Evolutionary conservation across 352 stramenopile genomes (phyloP), one percentile per base, ranked within the genome.

Genomic region (Phytophthora cryptogea): DNA sequence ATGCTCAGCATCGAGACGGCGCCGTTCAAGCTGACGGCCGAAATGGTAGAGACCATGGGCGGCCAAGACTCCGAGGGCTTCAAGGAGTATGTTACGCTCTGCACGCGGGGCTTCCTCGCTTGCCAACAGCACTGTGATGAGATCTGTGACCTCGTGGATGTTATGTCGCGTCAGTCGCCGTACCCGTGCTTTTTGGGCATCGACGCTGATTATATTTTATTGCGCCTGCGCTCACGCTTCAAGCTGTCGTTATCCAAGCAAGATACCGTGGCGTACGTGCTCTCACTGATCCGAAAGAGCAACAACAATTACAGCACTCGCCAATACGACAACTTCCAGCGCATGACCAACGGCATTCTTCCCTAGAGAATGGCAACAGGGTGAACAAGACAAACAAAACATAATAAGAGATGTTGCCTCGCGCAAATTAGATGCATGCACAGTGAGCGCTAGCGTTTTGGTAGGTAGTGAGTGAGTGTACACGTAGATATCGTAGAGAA

Each of bases 21-120:
- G 43, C 97, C 98, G 23, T 99, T 99, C 87, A 99, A 99, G 70
- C 79, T 99, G 6, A 99, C 97, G n/a, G 83, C 85, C 37, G 98
- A 99, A 59, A 99, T 99, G 83, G 95, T 99, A 9, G 93, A 99
- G 54, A 96, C 98, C 5, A 97, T 99, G 89, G 96, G 94, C 33
- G 97, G 97, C 1, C 72, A 83, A 23, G 83, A 96, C 11, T 94
- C 76, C 2, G 79, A 94, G 44, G 84, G 83, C 13, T 99, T 99
- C 72, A 97, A 97, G 47, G 94, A 99, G 68, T 99, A 99, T 70
- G 87, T 99, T 10, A 98, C 94, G 45, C 74, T 98, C 27, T 99
- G 98, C 68, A 98, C 94, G 57, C 95, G 92, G 59, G 97, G 97
- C 8, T 99, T 99, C 71, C 74, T 99, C 26, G 97, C 97, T 14